Conservation (phyloP, 441 rosid genomes). For the Viola pubescens region DNA sequence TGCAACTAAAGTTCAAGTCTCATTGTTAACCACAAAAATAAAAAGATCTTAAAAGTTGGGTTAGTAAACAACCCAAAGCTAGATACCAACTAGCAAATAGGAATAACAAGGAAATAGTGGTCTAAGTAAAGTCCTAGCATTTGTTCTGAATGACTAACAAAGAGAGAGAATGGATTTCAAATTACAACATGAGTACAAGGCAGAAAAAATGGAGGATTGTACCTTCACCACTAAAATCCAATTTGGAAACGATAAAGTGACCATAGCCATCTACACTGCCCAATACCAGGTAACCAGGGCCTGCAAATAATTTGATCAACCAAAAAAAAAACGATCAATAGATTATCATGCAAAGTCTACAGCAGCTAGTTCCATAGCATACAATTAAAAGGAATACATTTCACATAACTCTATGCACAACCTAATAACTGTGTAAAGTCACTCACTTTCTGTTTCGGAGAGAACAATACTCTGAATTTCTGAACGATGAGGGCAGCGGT, state of each 20-base stretch:
- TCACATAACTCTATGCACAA: no score
- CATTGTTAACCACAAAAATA: no score
- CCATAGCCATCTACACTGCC: conserved; percentile 68
- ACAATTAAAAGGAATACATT: no score
- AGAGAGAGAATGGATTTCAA: no score
- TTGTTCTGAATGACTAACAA: no score
- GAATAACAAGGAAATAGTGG: no score
- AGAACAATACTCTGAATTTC: conserved; percentile 57
- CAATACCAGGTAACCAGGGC: conserved; percentile 34
- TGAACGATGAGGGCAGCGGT: conserved; percentile 56
- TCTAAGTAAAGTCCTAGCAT: no score
- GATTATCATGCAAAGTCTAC: not conserved
- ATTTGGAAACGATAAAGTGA: conserved; percentile 55
- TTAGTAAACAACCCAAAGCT: no score
- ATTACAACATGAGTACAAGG: not conserved
- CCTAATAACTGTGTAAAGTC: conserved; percentile 1
- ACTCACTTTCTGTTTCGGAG: conserved; percentile 42
- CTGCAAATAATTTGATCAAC: conserved; percentile 26
- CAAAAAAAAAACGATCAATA: not conserved
- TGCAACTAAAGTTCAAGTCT: no score
- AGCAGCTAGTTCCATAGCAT: no score
- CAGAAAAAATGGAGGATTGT: conserved; percentile 5
- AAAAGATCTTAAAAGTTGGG: no score
- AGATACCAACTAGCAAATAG: no score
- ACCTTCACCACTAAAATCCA: conserved; percentile 43